Percentiles rank a stretch among this genome's conserved stretches.
phyloP scores from a whole-genome alignment of 139 green algal genomes.

The Coelastrella sp. region DNA sequence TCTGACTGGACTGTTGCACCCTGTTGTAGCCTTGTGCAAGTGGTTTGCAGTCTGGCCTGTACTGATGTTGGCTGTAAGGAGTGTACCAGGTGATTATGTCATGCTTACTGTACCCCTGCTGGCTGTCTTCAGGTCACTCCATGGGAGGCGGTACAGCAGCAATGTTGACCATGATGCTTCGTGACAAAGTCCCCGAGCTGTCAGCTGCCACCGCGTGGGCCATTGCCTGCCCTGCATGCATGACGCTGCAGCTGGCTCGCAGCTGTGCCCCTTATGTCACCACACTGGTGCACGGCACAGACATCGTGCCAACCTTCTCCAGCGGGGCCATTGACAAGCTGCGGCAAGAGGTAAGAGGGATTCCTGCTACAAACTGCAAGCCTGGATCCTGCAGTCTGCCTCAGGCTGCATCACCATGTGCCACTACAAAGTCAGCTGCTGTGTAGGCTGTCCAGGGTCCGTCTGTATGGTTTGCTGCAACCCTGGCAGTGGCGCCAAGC shows the following conservation, averaged over 20 bases:
- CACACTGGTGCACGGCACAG: conserved; percentile 79
- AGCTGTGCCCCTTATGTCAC: conserved; percentile 84
- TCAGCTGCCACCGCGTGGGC: conserved; percentile 71
- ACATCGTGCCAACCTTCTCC: conserved; percentile 81
- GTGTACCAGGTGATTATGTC: too few relatives aligned
- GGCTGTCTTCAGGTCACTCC: conserved; percentile 74
- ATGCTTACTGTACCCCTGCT: not conserved
- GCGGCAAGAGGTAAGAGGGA: conserved; percentile 52
- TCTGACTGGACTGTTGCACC: too few relatives aligned
- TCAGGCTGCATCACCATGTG: too few relatives aligned
- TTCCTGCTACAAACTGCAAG: not conserved
- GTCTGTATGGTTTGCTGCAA: not conserved
- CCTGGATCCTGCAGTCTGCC: too few relatives aligned
- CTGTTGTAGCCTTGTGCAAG: too few relatives aligned
- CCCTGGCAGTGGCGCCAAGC: too few relatives aligned
- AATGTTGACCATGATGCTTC: conserved; percentile 91
- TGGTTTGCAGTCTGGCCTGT: too few relatives aligned
- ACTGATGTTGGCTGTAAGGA: too few relatives aligned
- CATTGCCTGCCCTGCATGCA: conserved; percentile 87
- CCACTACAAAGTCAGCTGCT: not conserved
- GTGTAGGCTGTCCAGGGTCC: not conserved
- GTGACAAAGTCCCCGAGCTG: conserved; percentile 58
- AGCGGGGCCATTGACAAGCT: conserved; percentile 59
- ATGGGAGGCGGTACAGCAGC: conserved; percentile 89
- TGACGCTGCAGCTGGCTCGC: conserved; percentile 86